Evolutionary conservation across 1,284 basidiomycete species (phyloP), one percentile per base, ranked within the genome.

Genomic region (Takashimella koratensis): DNA sequence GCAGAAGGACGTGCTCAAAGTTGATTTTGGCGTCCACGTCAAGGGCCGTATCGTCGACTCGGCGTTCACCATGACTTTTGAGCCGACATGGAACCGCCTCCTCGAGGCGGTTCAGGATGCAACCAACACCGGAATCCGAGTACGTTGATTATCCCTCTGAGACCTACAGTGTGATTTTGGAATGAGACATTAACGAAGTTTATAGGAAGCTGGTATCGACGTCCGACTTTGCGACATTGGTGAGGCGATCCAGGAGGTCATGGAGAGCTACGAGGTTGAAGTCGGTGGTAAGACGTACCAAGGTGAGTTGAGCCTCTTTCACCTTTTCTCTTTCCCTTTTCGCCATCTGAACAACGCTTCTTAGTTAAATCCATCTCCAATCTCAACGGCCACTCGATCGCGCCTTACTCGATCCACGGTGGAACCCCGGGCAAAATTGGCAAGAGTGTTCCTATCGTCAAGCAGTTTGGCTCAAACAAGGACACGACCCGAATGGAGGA

Each of bases 251-350:
- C 95, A 99, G 74, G 96, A 99, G 76, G 94, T 93, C 3, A 98
- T 99, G 96, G 94, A 98, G 73, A 92, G 89, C 4, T 97, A 98
- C 71, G 96, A 98, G 74, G 93, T 98, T 19, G 91, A 94, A 68
- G 84, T 93, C 20, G 81, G 85, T 25, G 88, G 91, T 39, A 92
- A 94, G 73, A 82, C 86, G 20, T 82, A 86, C 63, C 91, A 87
- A 56, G 90, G 92, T 94, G 52, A 52, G 83, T 74, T 19, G 8
- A 22, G 23, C 11, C 1, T 5, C 21, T 19, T 20, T 42, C 16
- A 46, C 16, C 41, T 26, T 30, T 4, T 26, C n/a, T 43, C 40
- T 11, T 13, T 8, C 0, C 16, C 24, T 43, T 24, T 25, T 36
- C 5, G 12, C n/a, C 4, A 3, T 36, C 30, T 36, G 16, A 36